phyloP scores from a whole-genome alignment of 1,284 basidiomycete genomes.

The Cutaneotrichosporon spelunceum region DNA sequence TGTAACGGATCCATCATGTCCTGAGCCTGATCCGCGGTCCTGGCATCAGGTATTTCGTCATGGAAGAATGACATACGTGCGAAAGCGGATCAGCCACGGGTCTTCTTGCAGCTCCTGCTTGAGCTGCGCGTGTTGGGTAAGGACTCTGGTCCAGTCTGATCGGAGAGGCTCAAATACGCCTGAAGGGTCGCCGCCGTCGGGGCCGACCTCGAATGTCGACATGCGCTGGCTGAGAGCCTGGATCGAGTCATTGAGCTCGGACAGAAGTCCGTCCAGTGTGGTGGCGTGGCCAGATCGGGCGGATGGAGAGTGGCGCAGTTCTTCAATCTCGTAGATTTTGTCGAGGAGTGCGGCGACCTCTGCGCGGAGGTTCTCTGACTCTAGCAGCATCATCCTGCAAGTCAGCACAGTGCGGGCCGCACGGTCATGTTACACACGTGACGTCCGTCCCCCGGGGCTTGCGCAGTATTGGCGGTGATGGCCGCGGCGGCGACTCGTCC shows the following conservation, averaged over 20 bases:
- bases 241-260: slow-evolving; percentile 22
- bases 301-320: slow-evolving; percentile 46
- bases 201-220: neutral
- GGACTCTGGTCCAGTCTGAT: slow-evolving; percentile 72
- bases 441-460: slow-evolving; percentile 8
- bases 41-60: slow-evolving; percentile 17
- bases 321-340: slow-evolving; percentile 40
- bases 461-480: slow-evolving; percentile 16
- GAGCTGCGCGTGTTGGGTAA: slow-evolving; percentile 74
- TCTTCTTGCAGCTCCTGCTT: slow-evolving; percentile 91
- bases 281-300: slow-evolving; percentile 54
- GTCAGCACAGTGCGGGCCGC: slow-evolving; percentile 7
- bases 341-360: slow-evolving; percentile 32
- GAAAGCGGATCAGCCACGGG: slow-evolving; percentile 91
- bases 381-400: slow-evolving; percentile 14
- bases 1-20: slow-evolving; percentile 95
- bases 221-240: slow-evolving; percentile 17
- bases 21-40: slow-evolving; percentile 70
- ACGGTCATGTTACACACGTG: slow-evolving; percentile 8
- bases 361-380: slow-evolving; percentile 24
- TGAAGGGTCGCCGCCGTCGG: slow-evolving; percentile 1
- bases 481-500: slow-evolving; percentile 16
- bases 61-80: slow-evolving; percentile 60
- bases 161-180: slow-evolving; percentile 20
- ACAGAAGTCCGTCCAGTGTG: slow-evolving; percentile 25